phyloP scores from a whole-genome alignment of 257 asterid genomes.

The Eucommia ulmoides region DNA sequence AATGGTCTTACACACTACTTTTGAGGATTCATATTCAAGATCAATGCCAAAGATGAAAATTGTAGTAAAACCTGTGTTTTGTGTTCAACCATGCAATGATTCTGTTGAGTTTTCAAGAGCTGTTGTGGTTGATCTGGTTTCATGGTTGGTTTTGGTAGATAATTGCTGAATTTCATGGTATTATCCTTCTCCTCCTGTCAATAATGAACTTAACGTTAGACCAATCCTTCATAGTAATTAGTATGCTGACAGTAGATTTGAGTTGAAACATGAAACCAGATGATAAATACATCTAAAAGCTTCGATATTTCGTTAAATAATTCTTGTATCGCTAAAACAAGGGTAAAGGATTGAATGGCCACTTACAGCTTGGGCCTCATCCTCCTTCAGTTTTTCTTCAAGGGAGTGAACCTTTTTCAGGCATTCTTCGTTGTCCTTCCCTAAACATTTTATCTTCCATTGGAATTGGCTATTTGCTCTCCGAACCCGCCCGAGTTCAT shows the following conservation, averaged over 20 bases:
- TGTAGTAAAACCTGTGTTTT: neutral
- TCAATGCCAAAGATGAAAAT: no score
- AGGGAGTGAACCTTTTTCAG: slow-evolving; percentile 9
- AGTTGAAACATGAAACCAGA: no score
- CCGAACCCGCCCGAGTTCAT: slow-evolving; percentile 23
- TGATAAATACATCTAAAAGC: no score
- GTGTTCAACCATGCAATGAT: neutral
- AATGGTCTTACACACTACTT: no score
- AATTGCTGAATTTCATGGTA: neutral
- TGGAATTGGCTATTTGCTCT: slow-evolving; percentile 18
- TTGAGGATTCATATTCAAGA: no score
- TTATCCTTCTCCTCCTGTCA: neutral
- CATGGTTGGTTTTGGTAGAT: neutral
- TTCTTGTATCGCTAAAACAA: no score
- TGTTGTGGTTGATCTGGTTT: neutral
- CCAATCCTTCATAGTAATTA: no score
- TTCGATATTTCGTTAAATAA: no score
- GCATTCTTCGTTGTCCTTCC: slow-evolving; percentile 16
- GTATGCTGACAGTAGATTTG: no score
- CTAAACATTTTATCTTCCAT: slow-evolving; percentile 19
- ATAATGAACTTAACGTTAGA: neutral
- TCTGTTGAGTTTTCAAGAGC: neutral
- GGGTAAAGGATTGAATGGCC: no score
- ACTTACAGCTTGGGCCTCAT: neutral
- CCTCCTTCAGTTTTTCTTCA: slow-evolving; percentile 8